Evolutionary conservation across 78 protist species (phyloP), one percentile per base, ranked within the genome.

Genomic region (Dictyostelium firmibasis): DNA sequence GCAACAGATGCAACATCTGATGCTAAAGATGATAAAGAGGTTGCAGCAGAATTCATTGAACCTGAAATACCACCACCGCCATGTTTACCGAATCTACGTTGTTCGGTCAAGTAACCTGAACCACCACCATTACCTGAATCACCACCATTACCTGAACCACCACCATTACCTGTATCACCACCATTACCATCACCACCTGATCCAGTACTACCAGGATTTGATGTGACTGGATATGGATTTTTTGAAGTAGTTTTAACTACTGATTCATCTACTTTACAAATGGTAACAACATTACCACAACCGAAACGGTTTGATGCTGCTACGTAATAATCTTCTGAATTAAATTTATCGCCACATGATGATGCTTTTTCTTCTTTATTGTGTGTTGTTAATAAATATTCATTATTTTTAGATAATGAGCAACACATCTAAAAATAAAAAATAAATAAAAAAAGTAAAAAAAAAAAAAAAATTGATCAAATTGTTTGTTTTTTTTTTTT

Each of bases 221-320:
- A n/a, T n/a, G n/a, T n/a, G n/a, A n/a, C n/a, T n/a, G n/a, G n/a
- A n/a, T n/a, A n/a, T n/a, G n/a, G n/a, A n/a, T n/a, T n/a, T n/a
- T n/a, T n/a, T n/a, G n/a, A n/a, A n/a, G n/a, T 67, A n/a, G 29
- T 70, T n/a, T 33, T 83, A 20, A 43, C 74, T 8, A 14, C 9
- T 70, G 67, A 78, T 7, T 76, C 74, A 31, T 33, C 83, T 50
- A 8, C 33, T 14, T 38, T 20, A 47, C 91, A 85, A 47, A 85
- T 41, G n/a, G 91, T 85, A 16, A 85, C 44, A 74, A 27, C 23
- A 14, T 14, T 50, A 31, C 91, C 91, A 41, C 91, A 85, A 44
- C 91, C 91, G 47, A 85, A 85, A 23, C 91, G 23, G 25, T 85
- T 75, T 20, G 91, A 85, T 44, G 29, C 91, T 44, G 83, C 91